These are phyloP conservation scores for Boletellus deceptivus DNA, from an alignment of 1,284 basidiomycete species.

Conservation along the genomic window DNA sequence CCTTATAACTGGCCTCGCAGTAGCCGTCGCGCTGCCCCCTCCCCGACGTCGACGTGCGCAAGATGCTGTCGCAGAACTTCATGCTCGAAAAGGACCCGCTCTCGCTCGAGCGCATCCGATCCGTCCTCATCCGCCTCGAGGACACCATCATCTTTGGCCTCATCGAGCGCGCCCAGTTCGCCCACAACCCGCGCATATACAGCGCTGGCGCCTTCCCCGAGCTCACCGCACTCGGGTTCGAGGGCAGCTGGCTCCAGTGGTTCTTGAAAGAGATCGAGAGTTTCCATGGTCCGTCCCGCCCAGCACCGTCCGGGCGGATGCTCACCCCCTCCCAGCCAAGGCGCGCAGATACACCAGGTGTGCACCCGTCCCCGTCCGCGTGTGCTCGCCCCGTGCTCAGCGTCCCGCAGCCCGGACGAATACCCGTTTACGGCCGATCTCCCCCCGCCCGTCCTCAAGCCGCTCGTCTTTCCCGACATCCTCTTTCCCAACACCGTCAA, in stretches of 20 bases:
- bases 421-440: constrained; percentile 91
- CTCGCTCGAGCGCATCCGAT: constrained; percentile 82
- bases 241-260: constrained; percentile 95
- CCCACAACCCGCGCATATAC: constrained; percentile 92
- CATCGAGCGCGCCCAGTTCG: constrained; percentile 97
- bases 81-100: constrained; percentile 74
- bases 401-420: constrained; percentile 80
- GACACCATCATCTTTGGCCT: constrained; percentile 98
- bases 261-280: constrained; percentile 93
- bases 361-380: constrained; percentile 9
- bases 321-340: constrained; percentile 61
- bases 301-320: background rate
- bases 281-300: constrained; percentile 77
- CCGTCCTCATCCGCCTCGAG: constrained; percentile 86
- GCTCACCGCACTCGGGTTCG: constrained; percentile 67
- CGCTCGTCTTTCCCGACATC: constrained; percentile 74
- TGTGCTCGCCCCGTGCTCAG: background rate
- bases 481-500: constrained; percentile 85
- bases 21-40: background rate
- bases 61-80: constrained; percentile 69
- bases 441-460: constrained; percentile 80
- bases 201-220: constrained; percentile 77
- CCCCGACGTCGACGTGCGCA: constrained; percentile 12
- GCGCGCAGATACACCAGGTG: constrained; percentile 90
- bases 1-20: no score